These are phyloP conservation scores for Vitis rotundifolia DNA, from an alignment of 164 flowering plant genomes.

Conservation along the genomic window DNA sequence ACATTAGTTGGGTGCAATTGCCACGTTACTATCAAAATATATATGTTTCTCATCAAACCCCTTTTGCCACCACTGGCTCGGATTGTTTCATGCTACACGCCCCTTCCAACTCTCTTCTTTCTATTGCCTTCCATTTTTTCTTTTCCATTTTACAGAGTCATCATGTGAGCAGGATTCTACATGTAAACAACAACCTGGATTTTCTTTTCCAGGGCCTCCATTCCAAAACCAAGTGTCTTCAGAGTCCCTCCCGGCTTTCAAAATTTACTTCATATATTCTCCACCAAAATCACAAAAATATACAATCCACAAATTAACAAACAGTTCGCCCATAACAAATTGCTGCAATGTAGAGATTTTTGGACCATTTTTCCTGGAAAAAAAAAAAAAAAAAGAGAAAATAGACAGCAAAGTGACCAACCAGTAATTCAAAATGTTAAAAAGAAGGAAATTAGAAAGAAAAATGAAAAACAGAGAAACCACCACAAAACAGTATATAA, in stretches of 20 bases:
- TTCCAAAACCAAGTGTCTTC: not conserved
- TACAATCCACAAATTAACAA: slow-evolving; percentile 32
- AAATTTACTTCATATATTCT: not conserved
- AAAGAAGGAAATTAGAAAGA: too few relatives aligned
- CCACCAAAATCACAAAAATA: not conserved
- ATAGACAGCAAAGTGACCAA: not conserved
- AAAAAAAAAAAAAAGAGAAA: not conserved
- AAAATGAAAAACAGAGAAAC: too few relatives aligned
- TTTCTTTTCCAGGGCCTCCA: slow-evolving; percentile 3
- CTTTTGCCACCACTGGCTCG: not conserved
- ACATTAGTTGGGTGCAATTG: not conserved
- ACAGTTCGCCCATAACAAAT: slow-evolving; percentile 79
- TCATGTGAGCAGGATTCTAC: not conserved
- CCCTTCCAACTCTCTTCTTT: slow-evolving; percentile 9
- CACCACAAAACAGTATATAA: too few relatives aligned
- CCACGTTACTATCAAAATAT: slow-evolving; percentile 6
- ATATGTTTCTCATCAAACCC: slow-evolving; percentile 5
- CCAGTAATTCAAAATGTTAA: too few relatives aligned
- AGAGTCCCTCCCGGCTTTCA: slow-evolving; percentile 7
- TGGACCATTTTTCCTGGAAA: slow-evolving; percentile 81
- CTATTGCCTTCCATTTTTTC: not conserved
- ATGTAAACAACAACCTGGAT: slow-evolving; percentile 1
- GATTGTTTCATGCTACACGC: slow-evolving; percentile 7
- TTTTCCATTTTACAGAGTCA: not conserved
- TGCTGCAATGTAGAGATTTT: slow-evolving; percentile 76